A percentile compares a stretch with the other conserved stretches of the same genome.
Evolutionary conservation across 2,329 filamentous ascomycete genomes (phyloP).

Genomic region (Ramularia collo-cygni): DNA sequence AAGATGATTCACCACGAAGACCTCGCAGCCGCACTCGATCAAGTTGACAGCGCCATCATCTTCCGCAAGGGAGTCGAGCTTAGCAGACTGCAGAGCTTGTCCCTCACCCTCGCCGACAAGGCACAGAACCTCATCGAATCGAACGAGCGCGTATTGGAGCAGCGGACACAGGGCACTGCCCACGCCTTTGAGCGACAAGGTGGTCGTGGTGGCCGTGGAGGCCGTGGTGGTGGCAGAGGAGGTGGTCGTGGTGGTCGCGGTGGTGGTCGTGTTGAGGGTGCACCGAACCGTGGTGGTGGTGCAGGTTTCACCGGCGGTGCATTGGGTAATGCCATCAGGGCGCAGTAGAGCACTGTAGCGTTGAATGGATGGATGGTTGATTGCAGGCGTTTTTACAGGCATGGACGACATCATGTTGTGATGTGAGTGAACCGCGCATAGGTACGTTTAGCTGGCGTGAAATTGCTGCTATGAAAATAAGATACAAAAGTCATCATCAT

Average conservation of each 20-base stretch:
- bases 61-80: conserved; percentile 99
- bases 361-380: conserved; percentile 2
- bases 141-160: conserved; percentile 95
- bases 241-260: conserved; percentile 54
- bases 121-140: conserved; percentile 91
- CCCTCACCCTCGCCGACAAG: conserved; percentile 91
- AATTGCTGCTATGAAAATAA: too few relatives aligned
- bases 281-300: conserved; percentile 66
- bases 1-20: conserved; percentile 99
- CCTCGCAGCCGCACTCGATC: conserved; percentile 89
- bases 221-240: conserved; percentile 50
- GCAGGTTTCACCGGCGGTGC: conserved; percentile 78
- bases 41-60: conserved; percentile 94
- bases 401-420: conserved; percentile 6
- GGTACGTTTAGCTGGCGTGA: too few relatives aligned
- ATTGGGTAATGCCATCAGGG: conserved; percentile 53
- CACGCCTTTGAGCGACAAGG: conserved; percentile 94
- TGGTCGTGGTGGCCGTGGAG: conserved; percentile 60
- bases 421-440: conserved; percentile 2
- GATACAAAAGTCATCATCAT: too few relatives aligned
- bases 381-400: conserved; percentile 9
- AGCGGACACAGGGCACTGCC: conserved; percentile 89
- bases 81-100: conserved; percentile 88
- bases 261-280: conserved; percentile 43
- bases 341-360: conserved; percentile 29